Conservation (phyloP, 495 filamentous ascomycete genomes). For the Daldinia loculata region DNA sequence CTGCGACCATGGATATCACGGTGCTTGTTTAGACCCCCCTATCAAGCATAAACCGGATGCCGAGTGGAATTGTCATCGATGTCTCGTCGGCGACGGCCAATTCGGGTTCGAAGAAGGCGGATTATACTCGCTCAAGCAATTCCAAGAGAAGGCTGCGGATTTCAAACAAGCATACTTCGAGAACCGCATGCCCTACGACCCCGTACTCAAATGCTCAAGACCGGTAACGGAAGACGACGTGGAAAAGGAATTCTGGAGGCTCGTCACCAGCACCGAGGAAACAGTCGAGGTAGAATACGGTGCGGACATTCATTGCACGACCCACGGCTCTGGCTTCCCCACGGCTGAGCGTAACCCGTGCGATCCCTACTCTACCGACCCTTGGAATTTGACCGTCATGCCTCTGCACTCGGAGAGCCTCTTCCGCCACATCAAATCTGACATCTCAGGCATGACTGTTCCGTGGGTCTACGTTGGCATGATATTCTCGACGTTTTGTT, state of each 20-base stretch:
- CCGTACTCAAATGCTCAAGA: conserved; percentile 77
- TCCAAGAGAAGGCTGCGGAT: conserved; percentile 92
- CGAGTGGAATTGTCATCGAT: conserved; percentile 97
- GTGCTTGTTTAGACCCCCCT: conserved; percentile 85
- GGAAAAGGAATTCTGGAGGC: conserved; percentile 94
- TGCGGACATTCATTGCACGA: conserved; percentile 97
- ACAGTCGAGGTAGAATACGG: conserved; percentile 98
- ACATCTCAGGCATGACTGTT: conserved; percentile 99
- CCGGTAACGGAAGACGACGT: conserved; percentile 95
- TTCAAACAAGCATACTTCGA: conserved; percentile 96
- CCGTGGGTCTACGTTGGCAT: conserved; percentile 99
- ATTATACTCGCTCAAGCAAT: conserved; percentile 93
- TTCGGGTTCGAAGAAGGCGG: conserved; percentile 98
- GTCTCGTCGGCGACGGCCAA: conserved; percentile 93
- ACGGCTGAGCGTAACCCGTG: conserved; percentile 91
- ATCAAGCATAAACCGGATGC: conserved; percentile 79
- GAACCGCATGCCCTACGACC: conserved; percentile 88
- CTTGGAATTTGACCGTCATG: conserved; percentile 96
- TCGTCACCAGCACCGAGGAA: conserved; percentile 91
- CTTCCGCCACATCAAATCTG: conserved; percentile 96
- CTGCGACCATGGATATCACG: conserved; percentile 91
- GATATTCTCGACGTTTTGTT: conserved; percentile 99
- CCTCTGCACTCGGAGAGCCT: conserved; percentile 91
- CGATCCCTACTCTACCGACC: conserved; percentile 84
- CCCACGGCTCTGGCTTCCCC: conserved; percentile 96